Conservation (phyloP, 1,139 yeast species). For the Suhomyces chickasaworum region DNA sequence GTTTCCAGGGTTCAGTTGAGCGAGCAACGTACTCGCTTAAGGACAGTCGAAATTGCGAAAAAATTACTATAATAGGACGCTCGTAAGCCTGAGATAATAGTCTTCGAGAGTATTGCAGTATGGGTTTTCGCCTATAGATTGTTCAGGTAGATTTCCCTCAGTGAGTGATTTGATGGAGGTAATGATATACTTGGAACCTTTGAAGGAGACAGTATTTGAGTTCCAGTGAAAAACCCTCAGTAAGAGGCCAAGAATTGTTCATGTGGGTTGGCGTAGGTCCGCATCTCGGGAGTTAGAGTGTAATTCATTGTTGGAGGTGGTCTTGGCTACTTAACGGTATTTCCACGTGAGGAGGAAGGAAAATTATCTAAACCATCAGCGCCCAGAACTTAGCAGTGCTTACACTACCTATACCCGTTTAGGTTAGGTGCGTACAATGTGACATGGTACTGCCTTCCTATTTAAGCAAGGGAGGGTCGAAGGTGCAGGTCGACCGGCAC, state of each 20-base stretch:
- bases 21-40: background rate
- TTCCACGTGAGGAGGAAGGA: background rate
- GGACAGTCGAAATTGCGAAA: background rate
- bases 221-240: no score
- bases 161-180: no score
- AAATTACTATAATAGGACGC: background rate
- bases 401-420: background rate
- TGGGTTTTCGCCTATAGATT: no score
- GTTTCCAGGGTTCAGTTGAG: background rate
- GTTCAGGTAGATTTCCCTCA: no score
- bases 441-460: background rate
- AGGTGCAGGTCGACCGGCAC: constrained; percentile 4
- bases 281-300: background rate
- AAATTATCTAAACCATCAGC: constrained; percentile 1
- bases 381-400: background rate
- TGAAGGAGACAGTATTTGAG: no score
- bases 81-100: no score
- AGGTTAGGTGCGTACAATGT: background rate
- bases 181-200: no score
- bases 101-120: no score
- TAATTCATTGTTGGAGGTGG: background rate
- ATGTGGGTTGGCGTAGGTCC: background rate
- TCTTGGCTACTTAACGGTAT: background rate
- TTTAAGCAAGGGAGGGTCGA: background rate
- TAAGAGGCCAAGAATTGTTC: background rate